These are phyloP conservation scores for Macadamia integrifolia DNA, from an alignment of 164 flowering plant species.

Conservation along the genomic window DNA sequence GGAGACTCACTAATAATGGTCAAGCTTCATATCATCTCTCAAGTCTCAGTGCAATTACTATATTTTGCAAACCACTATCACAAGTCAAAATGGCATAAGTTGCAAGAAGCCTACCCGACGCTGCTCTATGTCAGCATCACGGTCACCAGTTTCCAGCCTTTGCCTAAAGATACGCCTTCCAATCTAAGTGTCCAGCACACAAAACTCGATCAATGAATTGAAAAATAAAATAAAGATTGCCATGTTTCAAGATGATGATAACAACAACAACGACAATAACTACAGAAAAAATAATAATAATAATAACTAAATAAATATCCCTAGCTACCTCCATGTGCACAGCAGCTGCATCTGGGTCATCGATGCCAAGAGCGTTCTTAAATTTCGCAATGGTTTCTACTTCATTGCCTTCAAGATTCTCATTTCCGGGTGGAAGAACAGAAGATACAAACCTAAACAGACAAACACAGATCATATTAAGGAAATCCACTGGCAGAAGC, in stretches of 20 bases:
- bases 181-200: conserved; percentile 41
- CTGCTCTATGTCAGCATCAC: conserved; percentile 73
- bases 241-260: background rate
- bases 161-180: conserved; percentile 85
- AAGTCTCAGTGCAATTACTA: background rate
- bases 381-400: conserved; percentile 72
- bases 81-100: background rate
- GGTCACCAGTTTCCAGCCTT: conserved; percentile 95
- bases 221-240: background rate
- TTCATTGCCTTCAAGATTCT: conserved; percentile 82
- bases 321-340: conserved; percentile 89
- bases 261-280: no score
- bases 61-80: background rate
- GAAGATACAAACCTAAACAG: conserved; percentile 69
- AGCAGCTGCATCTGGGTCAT: conserved; percentile 96
- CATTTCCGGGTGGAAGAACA: conserved; percentile 70
- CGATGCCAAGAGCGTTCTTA: conserved; percentile 84
- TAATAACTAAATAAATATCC: no score
- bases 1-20: conserved; percentile 42
- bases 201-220: background rate
- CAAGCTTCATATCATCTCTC: conserved; percentile 34
- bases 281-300: no score
- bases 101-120: conserved; percentile 69
- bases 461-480: background rate
- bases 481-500: background rate